These are phyloP conservation scores for Monilinia polystroma DNA, from an alignment of 2,329 filamentous ascomycete species.

Conservation along the genomic window DNA sequence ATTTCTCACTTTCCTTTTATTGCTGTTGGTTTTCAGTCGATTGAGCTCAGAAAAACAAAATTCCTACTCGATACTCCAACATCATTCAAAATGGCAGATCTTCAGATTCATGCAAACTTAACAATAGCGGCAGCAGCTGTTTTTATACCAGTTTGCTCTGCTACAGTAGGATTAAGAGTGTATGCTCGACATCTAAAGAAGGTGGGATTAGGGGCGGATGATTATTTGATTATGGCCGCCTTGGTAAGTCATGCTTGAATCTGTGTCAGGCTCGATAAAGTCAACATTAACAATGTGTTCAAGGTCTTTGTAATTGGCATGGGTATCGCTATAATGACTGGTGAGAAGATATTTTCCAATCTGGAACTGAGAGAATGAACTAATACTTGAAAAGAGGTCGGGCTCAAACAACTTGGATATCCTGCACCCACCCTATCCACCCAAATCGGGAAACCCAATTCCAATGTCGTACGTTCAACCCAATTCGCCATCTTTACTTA, in stretches of 20 bases:
- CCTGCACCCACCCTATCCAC: neutral
- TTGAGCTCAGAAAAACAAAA: neutral
- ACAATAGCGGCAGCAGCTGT: slow-evolving; percentile 6
- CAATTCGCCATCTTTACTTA: no score
- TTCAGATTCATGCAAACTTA: slow-evolving; percentile 18
- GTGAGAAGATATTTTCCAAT: neutral
- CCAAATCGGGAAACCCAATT: slow-evolving; percentile 13
- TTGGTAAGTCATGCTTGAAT: slow-evolving; percentile 4
- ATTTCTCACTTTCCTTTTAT: neutral
- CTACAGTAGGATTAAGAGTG: slow-evolving; percentile 7
- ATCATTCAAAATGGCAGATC: slow-evolving; percentile 4
- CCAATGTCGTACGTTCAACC: slow-evolving; percentile 5
- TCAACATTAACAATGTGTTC: neutral
- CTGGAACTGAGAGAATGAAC: neutral
- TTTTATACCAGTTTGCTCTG: slow-evolving; percentile 14
- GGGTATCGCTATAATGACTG: slow-evolving; percentile 13
- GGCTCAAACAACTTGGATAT: slow-evolving; percentile 18
- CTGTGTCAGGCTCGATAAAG: neutral
- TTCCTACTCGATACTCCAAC: neutral
- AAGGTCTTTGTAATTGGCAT: slow-evolving; percentile 22
- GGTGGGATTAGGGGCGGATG: slow-evolving; percentile 18
- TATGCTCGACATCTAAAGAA: slow-evolving; percentile 12
- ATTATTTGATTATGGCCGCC: slow-evolving; percentile 19
- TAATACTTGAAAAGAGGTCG: slow-evolving; percentile 5
- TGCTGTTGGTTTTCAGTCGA: neutral